phyloP scores from a whole-genome alignment of 2,329 filamentous ascomycete species.

The Drechslerella dactyloides region DNA sequence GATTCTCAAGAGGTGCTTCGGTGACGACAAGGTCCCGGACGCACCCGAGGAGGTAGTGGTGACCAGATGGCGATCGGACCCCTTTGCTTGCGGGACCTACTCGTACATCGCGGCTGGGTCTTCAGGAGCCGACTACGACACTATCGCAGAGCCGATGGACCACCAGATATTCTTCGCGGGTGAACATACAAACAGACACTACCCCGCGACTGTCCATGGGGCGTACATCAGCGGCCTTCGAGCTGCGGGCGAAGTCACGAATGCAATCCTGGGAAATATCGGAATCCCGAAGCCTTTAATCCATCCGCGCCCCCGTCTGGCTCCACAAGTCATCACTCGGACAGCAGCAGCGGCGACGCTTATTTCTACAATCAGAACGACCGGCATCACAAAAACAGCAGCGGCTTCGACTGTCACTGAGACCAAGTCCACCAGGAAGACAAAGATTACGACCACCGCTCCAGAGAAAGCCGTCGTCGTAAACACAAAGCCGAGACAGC shows the following conservation, averaged over 20 bases:
- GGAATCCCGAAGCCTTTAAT: conserved; percentile 77
- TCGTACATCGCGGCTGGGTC: conserved; percentile 88
- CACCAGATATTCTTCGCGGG: conserved; percentile 88
- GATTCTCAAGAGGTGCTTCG: conserved; percentile 78
- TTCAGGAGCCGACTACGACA: conserved; percentile 84
- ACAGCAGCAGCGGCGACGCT: neutral
- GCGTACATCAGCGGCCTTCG: conserved; percentile 93
- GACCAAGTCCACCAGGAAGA: conserved; percentile 37
- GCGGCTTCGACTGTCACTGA: conserved; percentile 29
- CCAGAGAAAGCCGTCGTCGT: neutral
- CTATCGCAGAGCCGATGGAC: conserved; percentile 82
- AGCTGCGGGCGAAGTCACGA: conserved; percentile 83
- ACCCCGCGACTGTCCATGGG: conserved; percentile 95
- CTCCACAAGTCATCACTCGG: neutral
- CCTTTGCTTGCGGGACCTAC: conserved; percentile 91
- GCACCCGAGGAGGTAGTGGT: conserved; percentile 83
- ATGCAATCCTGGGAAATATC: conserved; percentile 80
- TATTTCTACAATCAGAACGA: neutral
- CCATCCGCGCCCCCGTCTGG: conserved; percentile 62
- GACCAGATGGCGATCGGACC: conserved; percentile 89
- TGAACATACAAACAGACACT: conserved; percentile 92
- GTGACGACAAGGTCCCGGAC: conserved; percentile 67
- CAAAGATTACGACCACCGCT: neutral
- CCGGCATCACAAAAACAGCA: neutral
- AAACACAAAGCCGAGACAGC: conserved; percentile 1